Base-by-base conservation (phyloP, 2,329 filamentous ascomycete genomes). In the Setomelanomma holmii region DNA sequence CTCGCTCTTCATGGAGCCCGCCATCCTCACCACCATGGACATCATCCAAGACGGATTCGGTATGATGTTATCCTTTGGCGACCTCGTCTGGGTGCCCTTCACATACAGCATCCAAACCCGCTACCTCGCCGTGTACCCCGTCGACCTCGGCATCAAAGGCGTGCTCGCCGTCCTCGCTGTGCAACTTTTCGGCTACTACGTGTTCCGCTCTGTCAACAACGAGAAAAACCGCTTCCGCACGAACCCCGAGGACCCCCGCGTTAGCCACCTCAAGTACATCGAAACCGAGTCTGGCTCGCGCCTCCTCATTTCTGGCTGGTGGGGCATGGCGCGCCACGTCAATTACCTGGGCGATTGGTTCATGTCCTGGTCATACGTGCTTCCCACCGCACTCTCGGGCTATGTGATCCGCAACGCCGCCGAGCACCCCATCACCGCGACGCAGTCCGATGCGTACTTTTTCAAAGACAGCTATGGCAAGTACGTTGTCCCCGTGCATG, bases 321-420 rank as follows among this genome's bases (percentile, higher is more conserved):
- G 93, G 93, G 93, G 93, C 38, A 81, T 86, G 19, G 89, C 93
- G 0, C 86, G 93, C 36, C 93, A 98, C 76, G 93, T 97, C 82
- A 98, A 97, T 79, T 97, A 98, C 76, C 78, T 96, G 1, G 93
- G 93, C 45, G 93, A 98, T 78, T 97, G 93, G 93, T 82, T 95
- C 61, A 93, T 96, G 85, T 86, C 89, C 7, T 97, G 91, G 91
- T 86, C 91, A 0, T 97, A 95, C 76, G 91, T 87, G 60, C 81
- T 97, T 38, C 93, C 93, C 1, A 96, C 93, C 0, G 90, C 90
- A 1, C 74, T 96, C 53, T 89, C 92, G 0, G 93, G 93, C 11
- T 96, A 93, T 73, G 79, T 87, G 35, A 86, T 96, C 44, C 76
- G 82, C 39, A 79, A 82, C 43, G 75, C 71, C 10, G 75, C 79